Base-by-base conservation (phyloP, 1,139 yeast genomes). In the Debaryomyces fabryi region DNA sequence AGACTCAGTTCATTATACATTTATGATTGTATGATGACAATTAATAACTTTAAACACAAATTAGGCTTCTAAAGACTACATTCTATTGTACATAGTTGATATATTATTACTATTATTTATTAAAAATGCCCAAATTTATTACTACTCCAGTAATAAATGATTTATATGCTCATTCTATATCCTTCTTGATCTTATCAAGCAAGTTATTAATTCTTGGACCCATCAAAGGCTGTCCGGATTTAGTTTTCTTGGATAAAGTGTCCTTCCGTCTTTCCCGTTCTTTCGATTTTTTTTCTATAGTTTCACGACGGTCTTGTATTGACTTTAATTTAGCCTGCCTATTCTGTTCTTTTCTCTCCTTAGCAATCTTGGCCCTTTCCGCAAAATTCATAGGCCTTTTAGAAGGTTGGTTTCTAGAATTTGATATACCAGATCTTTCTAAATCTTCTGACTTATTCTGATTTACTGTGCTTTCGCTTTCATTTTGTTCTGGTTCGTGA, bases 201-300 rank as follows among this genome's bases (percentile, higher is more conserved):
- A 92, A 71, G 56, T 84, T 81, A 51, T 83, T 86, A 51, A 92
- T 89, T 63, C 96, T 79, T 8, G 97, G 95, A 0, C 90, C 97
- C 96, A 92, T 89, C 44, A 82, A 67, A 2, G 97, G 97, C 64
- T 92, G 98, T 0, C 98, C 97, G 5, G 75, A 66, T 53, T 75
- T 75, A 1, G 96, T 91, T 51, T 74, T 83, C 53, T 86, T 79
- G 1, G 82, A 68, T 9, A 86, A 56, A 33, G 69, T 71, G 49
- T 79, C 79, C 53, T 82, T 78, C 58, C 78, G 79, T 44, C 67
- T 65, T 49, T 76, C 80, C 50, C 74, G 58, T 48, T 67, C 65
- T 49, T 55, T 51, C 43, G 63, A 54, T 39, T 63, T 58, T 43
- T 54, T 55, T 43, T 65, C 71, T 23, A 61, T 58, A 15, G 46